These are phyloP conservation scores for Ramularia endophylla DNA, from an alignment of 2,329 filamentous ascomycete species.

Conservation along the genomic window DNA sequence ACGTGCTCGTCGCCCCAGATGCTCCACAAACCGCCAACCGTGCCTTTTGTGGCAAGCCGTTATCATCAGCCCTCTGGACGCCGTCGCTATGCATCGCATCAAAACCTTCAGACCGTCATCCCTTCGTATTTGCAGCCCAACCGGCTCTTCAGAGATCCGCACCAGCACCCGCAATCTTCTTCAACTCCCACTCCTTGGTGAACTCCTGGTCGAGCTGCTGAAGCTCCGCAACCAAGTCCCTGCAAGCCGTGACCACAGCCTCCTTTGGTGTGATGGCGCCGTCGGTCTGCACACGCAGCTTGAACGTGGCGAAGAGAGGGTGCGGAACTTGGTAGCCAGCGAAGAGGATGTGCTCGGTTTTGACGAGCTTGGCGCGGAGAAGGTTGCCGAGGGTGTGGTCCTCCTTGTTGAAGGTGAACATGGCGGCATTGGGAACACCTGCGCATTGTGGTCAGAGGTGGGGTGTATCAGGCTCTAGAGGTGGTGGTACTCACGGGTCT, in stretches of 20 bases:
- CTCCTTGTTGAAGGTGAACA: slow-evolving; percentile 94
- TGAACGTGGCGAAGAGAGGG: slow-evolving; percentile 46
- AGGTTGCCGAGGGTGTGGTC: slow-evolving; percentile 77
- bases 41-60: slow-evolving; percentile 2
- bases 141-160: slow-evolving; percentile 17
- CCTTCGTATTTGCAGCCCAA: neutral
- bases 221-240: slow-evolving; percentile 75
- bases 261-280: slow-evolving; percentile 84
- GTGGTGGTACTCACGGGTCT: slow-evolving; percentile 64
- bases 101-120: neutral
- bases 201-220: slow-evolving; percentile 79
- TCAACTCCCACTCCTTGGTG: slow-evolving; percentile 83
- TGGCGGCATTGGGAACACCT: slow-evolving; percentile 91
- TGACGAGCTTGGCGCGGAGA: slow-evolving; percentile 76
- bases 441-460: slow-evolving; percentile 4
- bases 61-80: slow-evolving; percentile 10
- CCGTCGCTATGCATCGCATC: slow-evolving; percentile 19
- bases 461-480: no score
- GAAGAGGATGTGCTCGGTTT: slow-evolving; percentile 78
- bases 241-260: slow-evolving; percentile 72
- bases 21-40: slow-evolving; percentile 2
- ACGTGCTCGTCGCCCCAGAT: slow-evolving; percentile 1
- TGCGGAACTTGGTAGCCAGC: slow-evolving; percentile 74
- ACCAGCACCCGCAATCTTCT: slow-evolving; percentile 60
- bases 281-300: slow-evolving; percentile 82